Evolutionary conservation across 139 green algal genomes (phyloP).

Genomic region (Protoeuglena noctilucae): DNA sequence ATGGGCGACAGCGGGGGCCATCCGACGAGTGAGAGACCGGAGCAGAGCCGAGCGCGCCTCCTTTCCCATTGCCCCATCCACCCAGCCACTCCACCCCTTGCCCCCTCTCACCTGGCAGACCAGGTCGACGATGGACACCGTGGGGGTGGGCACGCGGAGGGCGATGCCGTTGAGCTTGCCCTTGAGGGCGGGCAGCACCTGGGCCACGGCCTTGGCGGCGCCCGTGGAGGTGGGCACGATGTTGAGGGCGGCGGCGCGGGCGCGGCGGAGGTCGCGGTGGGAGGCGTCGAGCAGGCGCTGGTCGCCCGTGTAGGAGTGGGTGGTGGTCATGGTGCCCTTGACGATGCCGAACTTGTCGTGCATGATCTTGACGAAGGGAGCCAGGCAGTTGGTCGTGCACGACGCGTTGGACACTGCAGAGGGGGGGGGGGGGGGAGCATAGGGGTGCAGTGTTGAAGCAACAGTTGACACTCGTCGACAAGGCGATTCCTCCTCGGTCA

Average conservation of each 20-base stretch:
- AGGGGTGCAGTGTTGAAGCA: slow-evolving; percentile 7
- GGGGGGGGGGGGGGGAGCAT: neutral
- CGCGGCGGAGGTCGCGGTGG: slow-evolving; percentile 92
- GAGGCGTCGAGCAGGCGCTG: slow-evolving; percentile 93
- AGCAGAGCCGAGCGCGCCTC: too few species aligned
- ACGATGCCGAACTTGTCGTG: slow-evolving; percentile 98
- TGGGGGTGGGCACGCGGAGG: slow-evolving; percentile 95
- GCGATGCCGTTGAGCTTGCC: slow-evolving; percentile 95
- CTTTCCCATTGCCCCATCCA: too few species aligned
- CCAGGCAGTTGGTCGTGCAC: slow-evolving; percentile 99
- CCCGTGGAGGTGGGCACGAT: slow-evolving; percentile 98
- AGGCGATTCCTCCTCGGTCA: too few species aligned
- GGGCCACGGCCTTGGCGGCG: slow-evolving; percentile 91
- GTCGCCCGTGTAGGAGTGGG: slow-evolving; percentile 98
- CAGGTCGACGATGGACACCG: slow-evolving; percentile 95
- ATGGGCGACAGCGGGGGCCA: too few species aligned
- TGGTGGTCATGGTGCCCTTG: slow-evolving; percentile 99
- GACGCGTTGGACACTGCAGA: slow-evolving; percentile 98
- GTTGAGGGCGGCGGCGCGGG: slow-evolving; percentile 90
- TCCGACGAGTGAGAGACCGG: too few species aligned
- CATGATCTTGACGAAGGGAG: slow-evolving; percentile 98
- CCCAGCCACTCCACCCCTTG: too few species aligned
- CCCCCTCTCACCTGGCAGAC: too few species aligned
- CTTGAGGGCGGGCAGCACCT: slow-evolving; percentile 85
- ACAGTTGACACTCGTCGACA: too few species aligned